These are phyloP conservation scores for Raddia distichophylla DNA, from an alignment of 176 grass and related monocot genomes.

Conservation along the genomic window DNA sequence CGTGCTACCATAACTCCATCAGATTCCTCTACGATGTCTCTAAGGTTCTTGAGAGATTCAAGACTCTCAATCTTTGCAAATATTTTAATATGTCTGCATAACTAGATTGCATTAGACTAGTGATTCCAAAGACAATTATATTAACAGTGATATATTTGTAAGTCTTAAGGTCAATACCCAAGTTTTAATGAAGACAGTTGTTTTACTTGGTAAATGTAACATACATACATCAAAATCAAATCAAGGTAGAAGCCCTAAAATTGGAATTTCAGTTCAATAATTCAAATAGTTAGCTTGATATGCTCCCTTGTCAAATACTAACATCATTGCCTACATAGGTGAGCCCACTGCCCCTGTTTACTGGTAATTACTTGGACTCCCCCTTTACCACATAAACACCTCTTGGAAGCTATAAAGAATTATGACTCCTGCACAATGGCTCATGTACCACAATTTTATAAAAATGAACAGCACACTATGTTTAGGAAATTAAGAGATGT, in stretches of 20 bases:
- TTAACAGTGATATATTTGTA: neutral
- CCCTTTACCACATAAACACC: neutral
- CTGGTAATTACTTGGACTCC: neutral
- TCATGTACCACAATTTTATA: constrained; percentile 20
- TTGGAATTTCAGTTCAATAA: neutral
- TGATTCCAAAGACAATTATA: neutral
- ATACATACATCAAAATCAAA: neutral
- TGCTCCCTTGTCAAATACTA: neutral
- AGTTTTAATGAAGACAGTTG: neutral
- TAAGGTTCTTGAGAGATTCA: constrained; percentile 66
- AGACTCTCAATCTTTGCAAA: constrained; percentile 74
- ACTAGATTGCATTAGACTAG: neutral
- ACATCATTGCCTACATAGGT: neutral
- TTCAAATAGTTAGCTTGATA: constrained; percentile 15
- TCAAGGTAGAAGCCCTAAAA: neutral
- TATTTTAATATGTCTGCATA: constrained; percentile 52
- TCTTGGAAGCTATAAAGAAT: neutral
- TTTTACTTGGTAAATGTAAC: neutral
- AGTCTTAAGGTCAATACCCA: neutral
- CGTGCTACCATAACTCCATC: constrained; percentile 82
- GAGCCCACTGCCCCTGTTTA: neutral
- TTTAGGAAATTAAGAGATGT: constrained; percentile 1
- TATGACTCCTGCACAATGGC: neutral
- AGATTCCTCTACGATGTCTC: constrained; percentile 63
- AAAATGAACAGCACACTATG: neutral